A percentile compares a stretch with the other conserved stretches of the same genome.
Conservation (phyloP, 805 yeast genomes). For the Hanseniaspora meyeri region DNA sequence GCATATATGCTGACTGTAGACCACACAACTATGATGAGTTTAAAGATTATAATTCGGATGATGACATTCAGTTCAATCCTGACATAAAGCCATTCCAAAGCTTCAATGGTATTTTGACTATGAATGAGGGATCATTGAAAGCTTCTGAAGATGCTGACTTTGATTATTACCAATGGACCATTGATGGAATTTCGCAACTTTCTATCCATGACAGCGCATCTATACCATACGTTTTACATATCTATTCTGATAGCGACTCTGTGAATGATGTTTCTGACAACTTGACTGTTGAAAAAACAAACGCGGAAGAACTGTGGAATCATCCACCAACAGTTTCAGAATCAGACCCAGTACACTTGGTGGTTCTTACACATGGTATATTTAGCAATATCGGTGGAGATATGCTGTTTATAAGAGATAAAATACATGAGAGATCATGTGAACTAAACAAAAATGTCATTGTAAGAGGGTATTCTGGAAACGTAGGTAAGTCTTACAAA, state of each 20-base stretch:
- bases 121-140: slow-evolving; percentile 33
- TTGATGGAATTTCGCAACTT: slow-evolving; percentile 72
- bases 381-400: slow-evolving; percentile 86
- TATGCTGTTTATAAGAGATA: slow-evolving; percentile 75
- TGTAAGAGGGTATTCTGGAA: slow-evolving; percentile 71
- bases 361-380: slow-evolving; percentile 80
- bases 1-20: slow-evolving; percentile 70
- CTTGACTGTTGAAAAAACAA: slow-evolving; percentile 29
- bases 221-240: slow-evolving; percentile 48
- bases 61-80: slow-evolving; percentile 35
- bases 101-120: slow-evolving; percentile 42
- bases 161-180: slow-evolving; percentile 51
- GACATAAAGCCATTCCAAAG: slow-evolving; percentile 62
- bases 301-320: slow-evolving; percentile 67
- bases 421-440: slow-evolving; percentile 40
- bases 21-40: slow-evolving; percentile 51
- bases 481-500: slow-evolving; percentile 76
- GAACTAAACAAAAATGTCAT: slow-evolving; percentile 52
- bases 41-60: slow-evolving; percentile 26
- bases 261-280: slow-evolving; percentile 16
- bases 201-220: slow-evolving; percentile 57
- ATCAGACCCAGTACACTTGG: slow-evolving; percentile 60
- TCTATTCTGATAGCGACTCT: background rate
- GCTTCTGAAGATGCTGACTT: slow-evolving; percentile 16
- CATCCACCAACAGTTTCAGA: slow-evolving; percentile 39